phyloP scores from a whole-genome alignment of 805 yeast genomes.

The Yamadazyma akitaensis region DNA sequence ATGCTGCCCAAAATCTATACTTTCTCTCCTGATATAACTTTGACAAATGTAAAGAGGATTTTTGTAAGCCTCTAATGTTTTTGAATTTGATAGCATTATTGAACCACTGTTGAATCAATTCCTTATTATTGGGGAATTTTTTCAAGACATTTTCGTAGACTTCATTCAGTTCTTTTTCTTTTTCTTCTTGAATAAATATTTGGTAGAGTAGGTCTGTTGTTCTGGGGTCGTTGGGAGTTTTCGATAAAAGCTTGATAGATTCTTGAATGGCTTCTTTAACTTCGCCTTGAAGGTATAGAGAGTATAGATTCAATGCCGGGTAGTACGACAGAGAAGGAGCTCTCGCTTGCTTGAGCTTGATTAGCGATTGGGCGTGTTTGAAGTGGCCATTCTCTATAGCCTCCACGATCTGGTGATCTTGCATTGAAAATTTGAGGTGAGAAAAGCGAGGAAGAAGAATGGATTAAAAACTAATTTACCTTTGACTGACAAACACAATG shows the following conservation, averaged over 20 bases:
- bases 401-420: constrained; percentile 21
- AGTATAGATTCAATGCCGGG: constrained; percentile 42
- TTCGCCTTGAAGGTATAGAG: constrained; percentile 32
- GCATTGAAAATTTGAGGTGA: constrained; percentile 3
- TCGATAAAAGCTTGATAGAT: constrained; percentile 24
- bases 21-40: constrained; percentile 24
- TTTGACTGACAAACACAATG: background rate
- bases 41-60: constrained; percentile 44
- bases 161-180: constrained; percentile 37
- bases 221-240: constrained; percentile 52
- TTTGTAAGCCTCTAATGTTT: constrained; percentile 53
- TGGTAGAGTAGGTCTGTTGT: constrained; percentile 48
- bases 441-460: background rate
- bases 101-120: constrained; percentile 56
- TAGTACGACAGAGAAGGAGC: constrained; percentile 58
- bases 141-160: constrained; percentile 58
- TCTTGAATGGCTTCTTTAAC: constrained; percentile 30
- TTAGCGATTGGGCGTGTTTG: constrained; percentile 48
- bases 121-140: constrained; percentile 48
- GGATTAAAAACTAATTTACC: background rate
- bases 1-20: constrained; percentile 53
- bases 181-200: constrained; percentile 40
- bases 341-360: constrained; percentile 47
- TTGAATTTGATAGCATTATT: constrained; percentile 44
- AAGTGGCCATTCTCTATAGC: constrained; percentile 54